Base-by-base conservation (phyloP, 345 rosid genomes). In the Dipteronia dyeriana region DNA sequence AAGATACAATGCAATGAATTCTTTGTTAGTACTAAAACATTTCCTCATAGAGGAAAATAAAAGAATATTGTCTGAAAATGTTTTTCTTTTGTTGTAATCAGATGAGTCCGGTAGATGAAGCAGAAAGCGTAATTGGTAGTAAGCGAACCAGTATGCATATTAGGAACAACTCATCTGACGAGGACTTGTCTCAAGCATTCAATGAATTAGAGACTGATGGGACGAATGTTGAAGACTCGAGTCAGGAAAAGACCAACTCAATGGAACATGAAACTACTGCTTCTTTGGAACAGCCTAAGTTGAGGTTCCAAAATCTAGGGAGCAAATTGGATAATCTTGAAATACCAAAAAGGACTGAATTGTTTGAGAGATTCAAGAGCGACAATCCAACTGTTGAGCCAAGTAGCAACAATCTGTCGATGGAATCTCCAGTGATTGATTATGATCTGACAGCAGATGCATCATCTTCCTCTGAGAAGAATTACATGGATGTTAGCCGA, bases 81-180 rank as follows among this genome's bases (percentile, higher is more conserved):
- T 56, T 4, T 56, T 0, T 56, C 11, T 23, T 79, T 70, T 67
- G 80, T 51, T 70, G 59, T 76, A 3, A 84, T 78, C 94, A 92
- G 97, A 90, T 90, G 91, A 87, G 80, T 85, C 85, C 99, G 2
- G 23, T 81, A 47, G 95, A 89, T 17, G 97, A 87, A 66, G 97
- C 89, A 66, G 94, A 85, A 11, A 47, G 51, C 41, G 76, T 79
- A 23, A 12, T 63, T 19, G 71, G 47, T 79, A 71, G 78, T 49
- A 90, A 88, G 78, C 83, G 86, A 78, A 86, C 86, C 79, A 84
- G 86, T 71, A 61, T 76, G 31, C 94, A 89, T 74, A 14, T 82
- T 12, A 87, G 98, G 82, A 85, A 75, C 82, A 67, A 79, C 79
- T 93, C 99, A 34, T 86, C 91, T 1, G 97, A 85, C 43, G 96